These are phyloP conservation scores for Sporothrix variecibatus DNA, from an alignment of 2,329 filamentous ascomycete species.

Conservation along the genomic window DNA sequence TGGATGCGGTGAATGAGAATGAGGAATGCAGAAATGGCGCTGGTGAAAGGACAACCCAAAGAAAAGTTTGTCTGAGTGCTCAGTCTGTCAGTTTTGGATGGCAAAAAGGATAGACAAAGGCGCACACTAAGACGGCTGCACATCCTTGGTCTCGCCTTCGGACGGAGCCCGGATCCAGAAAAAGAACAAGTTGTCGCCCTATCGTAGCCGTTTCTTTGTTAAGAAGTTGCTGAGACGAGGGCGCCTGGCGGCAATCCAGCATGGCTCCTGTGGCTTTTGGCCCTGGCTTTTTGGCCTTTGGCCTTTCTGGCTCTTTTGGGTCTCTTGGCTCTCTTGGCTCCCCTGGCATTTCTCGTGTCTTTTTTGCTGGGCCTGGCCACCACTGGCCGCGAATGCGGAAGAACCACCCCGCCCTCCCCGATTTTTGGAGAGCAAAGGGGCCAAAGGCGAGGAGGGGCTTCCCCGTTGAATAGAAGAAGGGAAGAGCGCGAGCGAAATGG, in stretches of 20 bases:
- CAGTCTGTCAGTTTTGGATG: neutral
- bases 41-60: neutral
- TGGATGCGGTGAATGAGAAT: neutral
- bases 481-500: neutral
- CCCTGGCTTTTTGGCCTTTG: neutral
- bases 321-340: neutral
- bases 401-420: conserved; percentile 16
- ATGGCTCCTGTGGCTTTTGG: neutral
- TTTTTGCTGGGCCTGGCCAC: neutral
- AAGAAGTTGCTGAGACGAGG: neutral
- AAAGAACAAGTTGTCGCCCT: neutral
- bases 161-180: neutral
- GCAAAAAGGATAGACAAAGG: neutral
- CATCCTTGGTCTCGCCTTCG: conserved; percentile 14
- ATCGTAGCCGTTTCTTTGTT: conserved; percentile 16
- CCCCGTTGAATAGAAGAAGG: neutral
- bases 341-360: neutral
- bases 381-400: conserved; percentile 7
- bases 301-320: neutral
- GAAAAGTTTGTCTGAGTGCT: neutral
- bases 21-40: neutral
- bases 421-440: conserved; percentile 7
- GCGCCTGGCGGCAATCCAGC: neutral
- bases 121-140: neutral
- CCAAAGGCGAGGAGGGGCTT: neutral